A percentile compares a stretch with the other conserved stretches of the same genome.
Evolutionary conservation across 2,329 filamentous ascomycete genomes (phyloP).

Genomic region (Westerdykella ornata): DNA sequence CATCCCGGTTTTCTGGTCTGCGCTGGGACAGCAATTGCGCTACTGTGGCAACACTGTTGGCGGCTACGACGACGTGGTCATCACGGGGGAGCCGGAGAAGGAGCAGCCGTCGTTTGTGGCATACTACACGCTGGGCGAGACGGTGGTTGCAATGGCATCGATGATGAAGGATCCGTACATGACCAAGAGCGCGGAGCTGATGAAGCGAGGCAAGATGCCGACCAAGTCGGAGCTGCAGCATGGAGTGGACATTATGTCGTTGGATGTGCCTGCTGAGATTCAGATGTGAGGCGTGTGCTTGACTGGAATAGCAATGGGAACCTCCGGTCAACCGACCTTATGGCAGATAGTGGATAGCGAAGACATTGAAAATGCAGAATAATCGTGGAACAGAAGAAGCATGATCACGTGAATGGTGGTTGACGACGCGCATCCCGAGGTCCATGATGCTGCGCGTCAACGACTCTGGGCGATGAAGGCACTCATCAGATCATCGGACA

Average conservation of each 20-base stretch:
- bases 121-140: constrained; percentile 82
- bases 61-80: constrained; percentile 79
- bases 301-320: neutral
- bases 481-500: no score
- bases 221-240: constrained; percentile 67
- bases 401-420: no score
- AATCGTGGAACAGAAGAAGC: no score
- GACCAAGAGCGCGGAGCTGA: constrained; percentile 74
- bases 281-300: constrained; percentile 31
- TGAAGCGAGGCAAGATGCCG: constrained; percentile 76
- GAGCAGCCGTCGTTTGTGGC: constrained; percentile 78
- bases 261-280: constrained; percentile 41
- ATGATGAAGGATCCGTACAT: constrained; percentile 89
- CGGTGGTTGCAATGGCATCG: constrained; percentile 79
- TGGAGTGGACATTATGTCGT: constrained; percentile 47
- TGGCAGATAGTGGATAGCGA: neutral
- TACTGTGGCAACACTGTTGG: constrained; percentile 84
- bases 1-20: constrained; percentile 96
- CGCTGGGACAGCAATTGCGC: constrained; percentile 77
- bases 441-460: no score
- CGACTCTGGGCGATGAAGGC: no score
- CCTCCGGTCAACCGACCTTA: neutral
- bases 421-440: no score
- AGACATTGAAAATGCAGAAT: neutral
- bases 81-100: constrained; percentile 64